Evolutionary conservation across 2,329 filamentous ascomycete genomes (phyloP), one percentile per base, ranked within the genome.

Genomic region (Macrophomina phaseolina): DNA sequence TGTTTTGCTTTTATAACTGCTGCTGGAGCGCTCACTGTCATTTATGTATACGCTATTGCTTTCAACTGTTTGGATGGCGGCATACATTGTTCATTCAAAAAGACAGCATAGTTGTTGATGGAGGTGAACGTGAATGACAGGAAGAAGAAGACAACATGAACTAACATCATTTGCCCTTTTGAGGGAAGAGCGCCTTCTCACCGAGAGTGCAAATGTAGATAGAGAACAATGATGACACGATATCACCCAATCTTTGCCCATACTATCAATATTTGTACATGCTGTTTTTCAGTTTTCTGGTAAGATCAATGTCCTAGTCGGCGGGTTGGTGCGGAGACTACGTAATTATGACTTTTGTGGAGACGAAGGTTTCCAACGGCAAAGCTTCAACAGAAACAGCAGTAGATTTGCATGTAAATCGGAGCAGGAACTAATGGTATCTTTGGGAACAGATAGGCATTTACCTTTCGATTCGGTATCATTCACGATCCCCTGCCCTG

Each of bases 11-110:
- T 61, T 60, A 23, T 14, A 18, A 6, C 28, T 30, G 30, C 30
- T 55, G 16, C 30, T 30, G 36, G 55, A 58, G 55, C 38, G 38
- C 14, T 45, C 55, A 34, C 38, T 45, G n/a, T 58, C 38, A 45
- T 32, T 46, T 32, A 42, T 28, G 55, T 38, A 16, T 14, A 14
- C 42, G 7, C 42, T 16, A 5, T 14, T 45, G 8, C 5, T 14
- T 14, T 45, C 1, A 14, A 12, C 16, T 45, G 12, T 45, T 45
- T 45, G 11, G 42, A 14, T 45, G 42, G 42, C 42, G 42, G 42
- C 42, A 45, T 18, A 14, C 36, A 9, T 45, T 45, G 42, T 45
- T 14, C 42, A 14, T n/a, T 45, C 38, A 45, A 45, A 45, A 45
- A 45, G 6, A 45, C 16, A 16, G 42, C 16, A 45, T 12, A 16